These are phyloP conservation scores for Eragrostis tef DNA, from an alignment of 202 grass and related monocot species.

Conservation along the genomic window DNA sequence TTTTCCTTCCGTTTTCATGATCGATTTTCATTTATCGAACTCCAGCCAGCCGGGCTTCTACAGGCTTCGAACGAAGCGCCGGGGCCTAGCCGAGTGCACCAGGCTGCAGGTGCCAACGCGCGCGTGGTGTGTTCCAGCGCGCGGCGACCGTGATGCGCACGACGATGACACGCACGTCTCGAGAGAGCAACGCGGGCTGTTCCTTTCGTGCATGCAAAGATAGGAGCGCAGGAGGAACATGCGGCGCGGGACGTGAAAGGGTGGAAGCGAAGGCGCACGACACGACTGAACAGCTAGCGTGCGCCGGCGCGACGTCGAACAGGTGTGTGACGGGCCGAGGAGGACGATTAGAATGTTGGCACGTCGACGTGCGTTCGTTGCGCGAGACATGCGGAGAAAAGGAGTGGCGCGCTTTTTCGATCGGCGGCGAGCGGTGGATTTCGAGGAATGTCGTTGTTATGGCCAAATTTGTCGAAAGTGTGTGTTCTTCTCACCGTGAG, in stretches of 20 bases:
- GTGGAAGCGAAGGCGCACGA: too few relatives aligned
- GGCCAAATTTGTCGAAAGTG: too few relatives aligned
- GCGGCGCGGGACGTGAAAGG: background rate
- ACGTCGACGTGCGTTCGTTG: background rate
- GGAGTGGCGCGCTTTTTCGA: too few relatives aligned
- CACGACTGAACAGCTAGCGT: too few relatives aligned
- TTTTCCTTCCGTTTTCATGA: background rate
- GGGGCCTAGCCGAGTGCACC: too few relatives aligned
- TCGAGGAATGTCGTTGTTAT: too few relatives aligned
- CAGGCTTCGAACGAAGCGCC: background rate
- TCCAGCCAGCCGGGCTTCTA: background rate
- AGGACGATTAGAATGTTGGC: background rate
- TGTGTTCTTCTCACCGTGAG: too few relatives aligned
- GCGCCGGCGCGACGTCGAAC: background rate
- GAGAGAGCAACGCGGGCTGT: background rate
- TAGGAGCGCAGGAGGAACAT: too few relatives aligned
- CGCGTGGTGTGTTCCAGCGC: background rate
- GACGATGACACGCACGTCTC: background rate
- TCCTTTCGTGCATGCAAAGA: too few relatives aligned
- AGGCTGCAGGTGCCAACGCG: too few relatives aligned
- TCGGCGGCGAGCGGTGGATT: too few relatives aligned
- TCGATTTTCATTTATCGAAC: background rate
- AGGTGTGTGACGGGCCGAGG: background rate
- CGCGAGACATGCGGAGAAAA: too few relatives aligned
- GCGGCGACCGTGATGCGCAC: conserved; percentile 27